A percentile compares a stretch with the other conserved stretches of the same genome.
Conservation (phyloP, 2,329 filamentous ascomycete species). For the Anthostomella pinea region DNA sequence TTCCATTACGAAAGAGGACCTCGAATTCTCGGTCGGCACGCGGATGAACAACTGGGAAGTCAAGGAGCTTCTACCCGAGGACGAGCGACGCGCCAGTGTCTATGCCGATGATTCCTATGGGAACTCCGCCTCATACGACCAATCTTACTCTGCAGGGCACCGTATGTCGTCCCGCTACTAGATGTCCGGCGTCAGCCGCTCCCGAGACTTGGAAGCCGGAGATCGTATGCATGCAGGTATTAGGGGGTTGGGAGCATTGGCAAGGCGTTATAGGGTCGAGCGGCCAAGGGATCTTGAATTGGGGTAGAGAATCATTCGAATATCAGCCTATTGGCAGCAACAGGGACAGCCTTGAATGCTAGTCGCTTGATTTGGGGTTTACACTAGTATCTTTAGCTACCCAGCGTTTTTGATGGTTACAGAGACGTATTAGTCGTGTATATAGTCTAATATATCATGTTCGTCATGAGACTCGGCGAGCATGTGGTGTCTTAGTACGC, state of each 20-base stretch:
- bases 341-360: slow-evolving; percentile 9
- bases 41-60: slow-evolving; percentile 98
- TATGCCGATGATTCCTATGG: slow-evolving; percentile 67
- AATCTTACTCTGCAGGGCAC: slow-evolving; percentile 42
- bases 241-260: slow-evolving; percentile 26
- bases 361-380: slow-evolving; percentile 1
- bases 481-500: too few relatives aligned
- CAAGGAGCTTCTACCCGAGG: slow-evolving; percentile 82
- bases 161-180: slow-evolving; percentile 33
- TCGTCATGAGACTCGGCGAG: too few relatives aligned
- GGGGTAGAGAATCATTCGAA: slow-evolving; percentile 8
- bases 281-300: slow-evolving; percentile 12
- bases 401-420: slow-evolving; percentile 4
- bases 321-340: slow-evolving; percentile 15
- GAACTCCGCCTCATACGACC: slow-evolving; percentile 43
- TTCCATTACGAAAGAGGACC: slow-evolving; percentile 95
- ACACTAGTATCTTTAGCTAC: not conserved
- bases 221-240: slow-evolving; percentile 5
- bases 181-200: too few relatives aligned
- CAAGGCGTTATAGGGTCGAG: slow-evolving; percentile 25
- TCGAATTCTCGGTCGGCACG: slow-evolving; percentile 95
- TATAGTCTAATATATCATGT: slow-evolving; percentile 11
- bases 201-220: too few relatives aligned
- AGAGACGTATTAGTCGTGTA: slow-evolving; percentile 14
- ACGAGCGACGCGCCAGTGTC: slow-evolving; percentile 70